A percentile compares a stretch with the other conserved stretches of the same genome.
Conservation (phyloP, 345 rosid species). For the Ceriops tagal region DNA sequence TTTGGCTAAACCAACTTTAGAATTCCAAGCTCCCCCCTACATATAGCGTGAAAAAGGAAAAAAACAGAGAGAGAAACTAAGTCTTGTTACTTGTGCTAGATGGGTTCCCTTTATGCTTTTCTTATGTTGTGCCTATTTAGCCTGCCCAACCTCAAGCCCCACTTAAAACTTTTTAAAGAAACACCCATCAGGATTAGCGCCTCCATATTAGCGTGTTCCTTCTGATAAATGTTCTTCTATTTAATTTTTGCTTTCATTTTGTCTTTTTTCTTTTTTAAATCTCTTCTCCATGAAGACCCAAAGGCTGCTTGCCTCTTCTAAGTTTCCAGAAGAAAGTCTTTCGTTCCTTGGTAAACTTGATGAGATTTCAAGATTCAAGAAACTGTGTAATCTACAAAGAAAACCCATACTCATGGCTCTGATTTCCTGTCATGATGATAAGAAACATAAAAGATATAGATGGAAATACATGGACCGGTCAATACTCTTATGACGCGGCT, state of each 20-base stretch:
- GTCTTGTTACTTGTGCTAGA: slow-evolving; percentile 35
- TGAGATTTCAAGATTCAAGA: too few species aligned
- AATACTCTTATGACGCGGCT: neutral
- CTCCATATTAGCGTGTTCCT: slow-evolving; percentile 16
- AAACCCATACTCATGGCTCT: too few species aligned
- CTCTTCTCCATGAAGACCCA: slow-evolving; percentile 28
- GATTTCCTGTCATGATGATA: too few species aligned
- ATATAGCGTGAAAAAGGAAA: slow-evolving; percentile 4
- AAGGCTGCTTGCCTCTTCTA: neutral
- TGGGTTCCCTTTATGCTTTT: slow-evolving; percentile 37
- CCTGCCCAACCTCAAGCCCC: slow-evolving; percentile 24
- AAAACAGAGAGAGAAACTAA: slow-evolving; percentile 3
- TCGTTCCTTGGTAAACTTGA: too few species aligned
- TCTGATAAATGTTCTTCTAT: neutral
- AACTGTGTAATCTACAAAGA: slow-evolving; percentile 13
- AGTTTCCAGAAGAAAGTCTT: too few species aligned
- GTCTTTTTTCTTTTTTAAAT: slow-evolving; percentile 7
- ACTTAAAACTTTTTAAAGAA: slow-evolving; percentile 17
- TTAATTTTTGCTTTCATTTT: neutral
- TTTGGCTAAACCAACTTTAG: slow-evolving; percentile 31
- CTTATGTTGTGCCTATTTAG: slow-evolving; percentile 10
- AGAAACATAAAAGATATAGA: neutral
- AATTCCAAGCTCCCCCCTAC: slow-evolving; percentile 46
- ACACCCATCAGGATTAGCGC: slow-evolving; percentile 8
- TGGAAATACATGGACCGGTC: slow-evolving; percentile 2